phyloP scores from a whole-genome alignment of 2,329 filamentous ascomycete genomes.

The Scopulariopsis brevicaulis region DNA sequence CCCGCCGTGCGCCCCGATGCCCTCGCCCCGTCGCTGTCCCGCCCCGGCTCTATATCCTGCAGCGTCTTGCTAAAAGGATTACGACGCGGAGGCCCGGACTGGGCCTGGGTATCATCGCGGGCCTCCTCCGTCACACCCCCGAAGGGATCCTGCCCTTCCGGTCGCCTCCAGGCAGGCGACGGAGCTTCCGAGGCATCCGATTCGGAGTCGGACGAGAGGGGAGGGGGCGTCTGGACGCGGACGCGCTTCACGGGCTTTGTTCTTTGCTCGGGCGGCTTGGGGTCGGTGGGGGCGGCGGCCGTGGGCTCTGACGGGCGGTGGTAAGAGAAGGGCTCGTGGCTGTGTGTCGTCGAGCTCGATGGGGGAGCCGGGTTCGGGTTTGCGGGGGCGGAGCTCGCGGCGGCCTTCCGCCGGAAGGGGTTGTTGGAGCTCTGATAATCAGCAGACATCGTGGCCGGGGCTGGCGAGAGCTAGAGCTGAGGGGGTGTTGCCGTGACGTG shows the following conservation, averaged over 20 bases:
- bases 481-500: neutral
- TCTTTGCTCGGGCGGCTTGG: neutral
- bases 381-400: neutral
- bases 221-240: conserved; percentile 53
- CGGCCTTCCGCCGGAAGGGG: conserved; percentile 1
- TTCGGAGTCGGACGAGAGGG: conserved; percentile 37
- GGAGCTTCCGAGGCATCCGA: neutral
- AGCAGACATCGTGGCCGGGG: neutral
- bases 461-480: neutral
- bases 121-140: conserved; percentile 13
- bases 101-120: neutral
- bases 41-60: conserved; percentile 31
- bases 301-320: neutral
- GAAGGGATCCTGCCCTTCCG: conserved; percentile 20
- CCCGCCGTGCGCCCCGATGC: conserved; percentile 9
- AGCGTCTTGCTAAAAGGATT: conserved; percentile 44
- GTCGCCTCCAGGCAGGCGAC: neutral
- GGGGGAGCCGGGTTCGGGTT: neutral
- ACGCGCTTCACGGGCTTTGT: conserved; percentile 54
- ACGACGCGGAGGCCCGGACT: conserved; percentile 10
- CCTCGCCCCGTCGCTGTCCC: neutral
- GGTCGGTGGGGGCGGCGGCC: neutral
- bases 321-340: neutral
- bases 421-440: conserved; percentile 2
- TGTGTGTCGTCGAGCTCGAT: neutral